A percentile compares a stretch with the other conserved stretches of the same genome.
Conservation (phyloP, 108 stramenopile species). For the Skeletonema grethae region DNA sequence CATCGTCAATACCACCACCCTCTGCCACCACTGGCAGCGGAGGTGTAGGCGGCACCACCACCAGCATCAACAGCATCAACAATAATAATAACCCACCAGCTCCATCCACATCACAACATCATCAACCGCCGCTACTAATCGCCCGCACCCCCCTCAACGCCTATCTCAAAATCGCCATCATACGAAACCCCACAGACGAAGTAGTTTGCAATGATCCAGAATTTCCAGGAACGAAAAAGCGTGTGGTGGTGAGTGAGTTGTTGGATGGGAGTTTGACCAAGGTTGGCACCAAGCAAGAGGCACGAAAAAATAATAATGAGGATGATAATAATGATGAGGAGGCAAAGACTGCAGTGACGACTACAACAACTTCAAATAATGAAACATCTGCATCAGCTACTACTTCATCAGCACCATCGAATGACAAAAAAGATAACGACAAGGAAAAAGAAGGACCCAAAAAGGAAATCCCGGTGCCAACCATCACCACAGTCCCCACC, state of each 20-base stretch:
- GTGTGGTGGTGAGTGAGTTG: conserved; percentile 26
- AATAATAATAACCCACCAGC: background rate
- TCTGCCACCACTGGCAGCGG: background rate
- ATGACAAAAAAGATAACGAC: conserved; percentile 41
- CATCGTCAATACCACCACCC: background rate
- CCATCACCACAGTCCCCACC: conserved; percentile 60
- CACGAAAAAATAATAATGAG: background rate
- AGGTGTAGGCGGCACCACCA: background rate
- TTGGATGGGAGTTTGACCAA: conserved; percentile 11
- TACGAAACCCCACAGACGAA: conserved; percentile 62
- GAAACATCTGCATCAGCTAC: conserved; percentile 56
- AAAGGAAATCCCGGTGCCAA: conserved; percentile 77
- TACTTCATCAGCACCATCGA: conserved; percentile 50
- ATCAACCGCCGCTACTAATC: conserved; percentile 9
- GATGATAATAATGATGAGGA: too few relatives aligned
- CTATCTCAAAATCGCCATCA: conserved; percentile 78
- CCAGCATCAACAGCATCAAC: background rate
- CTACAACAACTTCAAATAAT: background rate
- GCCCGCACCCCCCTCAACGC: conserved; percentile 69
- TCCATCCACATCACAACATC: background rate
- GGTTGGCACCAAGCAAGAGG: background rate
- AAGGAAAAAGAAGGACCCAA: conserved; percentile 38
- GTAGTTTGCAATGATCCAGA: conserved; percentile 75
- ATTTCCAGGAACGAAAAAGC: conserved; percentile 51
- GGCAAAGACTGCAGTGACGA: background rate